Conservation (phyloP, 1,139 yeast species). For the Taphrina populina region DNA sequence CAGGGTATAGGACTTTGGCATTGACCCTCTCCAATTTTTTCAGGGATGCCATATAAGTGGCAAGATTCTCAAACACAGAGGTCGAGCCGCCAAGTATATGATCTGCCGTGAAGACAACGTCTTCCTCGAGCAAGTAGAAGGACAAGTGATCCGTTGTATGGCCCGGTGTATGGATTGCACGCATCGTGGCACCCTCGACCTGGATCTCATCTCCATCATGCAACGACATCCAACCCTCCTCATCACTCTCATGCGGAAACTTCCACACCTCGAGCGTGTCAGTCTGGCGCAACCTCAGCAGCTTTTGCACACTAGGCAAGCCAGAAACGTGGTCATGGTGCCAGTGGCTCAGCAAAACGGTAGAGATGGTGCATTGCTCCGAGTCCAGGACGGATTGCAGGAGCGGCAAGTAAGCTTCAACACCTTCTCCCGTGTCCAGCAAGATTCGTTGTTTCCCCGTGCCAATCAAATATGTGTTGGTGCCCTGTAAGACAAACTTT, state of each 20-base stretch:
- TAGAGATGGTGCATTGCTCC: conserved; percentile 42
- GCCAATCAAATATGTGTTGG: conserved; percentile 49
- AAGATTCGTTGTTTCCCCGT: conserved; percentile 44
- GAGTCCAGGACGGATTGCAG: conserved; percentile 42
- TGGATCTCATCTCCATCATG: conserved; percentile 37
- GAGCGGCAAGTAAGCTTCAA: conserved; percentile 42
- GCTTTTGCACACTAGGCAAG: conserved; percentile 39
- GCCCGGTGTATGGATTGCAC: conserved; percentile 47
- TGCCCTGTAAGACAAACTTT: conserved; percentile 47
- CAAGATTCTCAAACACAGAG: conserved; percentile 45
- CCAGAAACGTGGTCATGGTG: conserved; percentile 48
- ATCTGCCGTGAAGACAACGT: conserved; percentile 47
- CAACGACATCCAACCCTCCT: conserved; percentile 33
- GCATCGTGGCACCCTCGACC: conserved; percentile 44
- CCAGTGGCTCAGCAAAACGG: conserved; percentile 48
- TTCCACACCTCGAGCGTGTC: conserved; percentile 33
- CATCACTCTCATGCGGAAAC: conserved; percentile 36
- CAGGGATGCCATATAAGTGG: conserved; percentile 44
- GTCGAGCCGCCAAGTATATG: conserved; percentile 49
- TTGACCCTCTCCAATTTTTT: conserved; percentile 41
- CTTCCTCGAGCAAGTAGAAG: conserved; percentile 46
- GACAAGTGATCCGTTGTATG: conserved; percentile 48
- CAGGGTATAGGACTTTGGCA: conserved; percentile 43
- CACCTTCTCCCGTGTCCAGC: conserved; percentile 48
- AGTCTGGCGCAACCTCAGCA: neutral